Conservation (phyloP, 495 filamentous ascomycete species). For the Penicillium paradoxum region DNA sequence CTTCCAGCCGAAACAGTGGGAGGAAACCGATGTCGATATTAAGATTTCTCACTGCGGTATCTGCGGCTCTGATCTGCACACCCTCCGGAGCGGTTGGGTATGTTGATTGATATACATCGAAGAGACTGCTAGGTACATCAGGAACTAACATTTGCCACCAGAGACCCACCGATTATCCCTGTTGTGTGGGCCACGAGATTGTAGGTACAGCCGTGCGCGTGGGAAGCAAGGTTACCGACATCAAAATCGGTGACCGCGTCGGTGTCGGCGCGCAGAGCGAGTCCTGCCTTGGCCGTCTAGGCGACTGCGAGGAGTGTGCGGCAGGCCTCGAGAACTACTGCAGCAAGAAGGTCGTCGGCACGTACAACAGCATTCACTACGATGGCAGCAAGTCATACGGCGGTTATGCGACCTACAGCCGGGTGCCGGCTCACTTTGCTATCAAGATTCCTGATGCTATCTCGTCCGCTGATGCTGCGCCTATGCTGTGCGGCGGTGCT, state of each 20-base stretch:
- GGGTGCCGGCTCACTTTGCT: conserved; percentile 67
- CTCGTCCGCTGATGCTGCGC: conserved; percentile 58
- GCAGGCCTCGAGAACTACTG: conserved; percentile 66
- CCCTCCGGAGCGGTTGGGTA: conserved; percentile 68
- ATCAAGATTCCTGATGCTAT: conserved; percentile 71
- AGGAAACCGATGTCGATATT: conserved; percentile 68
- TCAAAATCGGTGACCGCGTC: conserved; percentile 82
- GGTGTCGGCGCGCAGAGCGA: conserved; percentile 80
- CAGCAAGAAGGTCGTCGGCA: conserved; percentile 47
- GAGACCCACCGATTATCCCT: conserved; percentile 59
- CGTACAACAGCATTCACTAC: conserved; percentile 34
- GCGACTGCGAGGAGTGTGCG: conserved; percentile 66
- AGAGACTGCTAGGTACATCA: too few relatives aligned
- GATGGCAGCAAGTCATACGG: conserved; percentile 61
- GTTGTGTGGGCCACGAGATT: conserved; percentile 80
- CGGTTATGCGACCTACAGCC: conserved; percentile 68
- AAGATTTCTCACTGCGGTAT: conserved; percentile 43
- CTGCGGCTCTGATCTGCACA: conserved; percentile 63
- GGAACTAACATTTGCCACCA: conserved; percentile 12
- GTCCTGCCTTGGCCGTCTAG: conserved; percentile 56
- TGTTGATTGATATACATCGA: conserved; percentile 2
- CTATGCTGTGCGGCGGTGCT: conserved; percentile 82
- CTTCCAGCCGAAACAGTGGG: conserved; percentile 75
- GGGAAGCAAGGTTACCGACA: conserved; percentile 56
- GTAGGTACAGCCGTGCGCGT: conserved; percentile 72